A percentile compares a stretch with the other conserved stretches of the same genome.
These are phyloP conservation scores for Effrenium voratum DNA, from an alignment of 73 alveolate species.

Conservation along the genomic window DNA sequence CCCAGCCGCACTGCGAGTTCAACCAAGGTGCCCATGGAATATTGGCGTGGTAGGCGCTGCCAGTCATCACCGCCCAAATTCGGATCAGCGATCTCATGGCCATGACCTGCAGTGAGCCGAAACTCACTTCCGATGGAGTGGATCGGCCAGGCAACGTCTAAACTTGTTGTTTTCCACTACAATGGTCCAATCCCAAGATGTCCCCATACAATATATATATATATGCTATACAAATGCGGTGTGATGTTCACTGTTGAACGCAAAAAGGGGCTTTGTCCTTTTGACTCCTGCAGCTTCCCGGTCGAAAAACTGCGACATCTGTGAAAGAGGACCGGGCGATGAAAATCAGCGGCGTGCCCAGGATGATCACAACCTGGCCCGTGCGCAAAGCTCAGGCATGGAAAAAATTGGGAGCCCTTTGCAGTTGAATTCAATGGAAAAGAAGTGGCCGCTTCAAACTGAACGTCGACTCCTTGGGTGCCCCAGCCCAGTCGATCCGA, in stretches of 20 bases:
- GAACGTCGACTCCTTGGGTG: background rate
- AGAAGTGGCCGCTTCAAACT: background rate
- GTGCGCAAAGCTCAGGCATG: background rate
- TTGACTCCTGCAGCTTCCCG: no score
- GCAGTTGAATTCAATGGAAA: background rate
- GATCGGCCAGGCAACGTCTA: no score
- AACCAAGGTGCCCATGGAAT: background rate
- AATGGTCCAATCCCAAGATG: no score
- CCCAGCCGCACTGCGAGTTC: no score
- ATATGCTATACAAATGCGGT: no score
- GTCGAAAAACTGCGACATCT: no score
- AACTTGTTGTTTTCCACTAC: no score
- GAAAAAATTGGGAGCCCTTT: background rate
- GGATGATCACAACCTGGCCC: slow-evolving; percentile 59
- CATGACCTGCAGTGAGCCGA: slow-evolving; percentile 85
- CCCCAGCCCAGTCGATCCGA: slow-evolving; percentile 55
- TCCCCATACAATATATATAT: no score
- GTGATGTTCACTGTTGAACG: no score
- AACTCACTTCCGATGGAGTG: no score
- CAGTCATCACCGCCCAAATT: slow-evolving; percentile 90
- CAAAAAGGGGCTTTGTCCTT: no score
- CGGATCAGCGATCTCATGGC: slow-evolving; percentile 84
- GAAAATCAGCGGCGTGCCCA: slow-evolving; percentile 82
- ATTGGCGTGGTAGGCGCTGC: slow-evolving; percentile 47
- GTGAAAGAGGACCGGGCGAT: slow-evolving; percentile 11